Evolutionary conservation across 805 yeast genomes (phyloP), one percentile per base, ranked within the genome.

Genomic region (Sugiyamaella lignohabitans): DNA sequence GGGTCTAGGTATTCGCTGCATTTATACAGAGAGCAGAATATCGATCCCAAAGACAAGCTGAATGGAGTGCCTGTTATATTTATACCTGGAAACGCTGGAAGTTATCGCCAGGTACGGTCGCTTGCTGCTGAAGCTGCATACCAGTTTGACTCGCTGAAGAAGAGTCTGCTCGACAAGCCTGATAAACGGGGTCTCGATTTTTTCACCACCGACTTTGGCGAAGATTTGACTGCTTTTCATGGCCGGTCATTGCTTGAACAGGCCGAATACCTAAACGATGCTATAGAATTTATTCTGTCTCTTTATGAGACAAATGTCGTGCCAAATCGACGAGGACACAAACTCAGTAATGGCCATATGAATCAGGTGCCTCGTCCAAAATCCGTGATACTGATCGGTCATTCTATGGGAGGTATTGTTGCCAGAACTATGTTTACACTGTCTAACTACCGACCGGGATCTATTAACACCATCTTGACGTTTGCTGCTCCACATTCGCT

Each of bases 401-500:
- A 91, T 67, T 91, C 98, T 0, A 91, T 91, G 98, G 98, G 98
- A 37, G 98, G 98, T 2, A 77, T 91, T 16, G 98, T 93, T 1
- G 84, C 96, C 2, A 72, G 98, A 49, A 81, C 87, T 0, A 78
- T 89, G 78, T 73, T 87, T 4, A 80, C 94, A 0, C 65, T 91
- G 45, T 84, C 87, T 1, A 89, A 87, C 59, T 89, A 87, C 60
- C 57, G 70, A 1, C 75, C 75, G 3, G 76, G 74, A 19, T 83
- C 96, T 1, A 79, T 93, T 18, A 88, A 86, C 59, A 82, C 96
- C 0, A 82, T 91, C 14, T 54, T 89, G 19, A 89, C 98, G 0
- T 67, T 91, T 32, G 83, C 96, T 0, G 79, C 97, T 0, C 98
- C 98, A 0, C 98, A 93, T 61, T 78, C 89, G 0, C 85, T 87